Conservation (phyloP, 768 basidiomycete genomes). For the Serpula lacrymans region DNA sequence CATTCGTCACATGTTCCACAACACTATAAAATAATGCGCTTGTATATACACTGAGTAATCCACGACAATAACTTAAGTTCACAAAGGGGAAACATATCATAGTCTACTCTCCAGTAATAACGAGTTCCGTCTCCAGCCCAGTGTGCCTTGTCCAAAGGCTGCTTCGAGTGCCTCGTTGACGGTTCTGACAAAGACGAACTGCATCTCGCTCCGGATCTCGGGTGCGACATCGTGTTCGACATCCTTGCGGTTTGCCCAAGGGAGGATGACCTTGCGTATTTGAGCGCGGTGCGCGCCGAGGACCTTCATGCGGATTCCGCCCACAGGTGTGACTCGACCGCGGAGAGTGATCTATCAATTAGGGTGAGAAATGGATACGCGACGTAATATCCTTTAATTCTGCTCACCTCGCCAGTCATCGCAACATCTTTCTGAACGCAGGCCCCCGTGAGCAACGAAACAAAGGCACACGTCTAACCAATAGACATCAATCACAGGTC, state of each 20-base stretch:
- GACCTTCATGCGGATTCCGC: slow-evolving; percentile 90
- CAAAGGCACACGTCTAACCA: slow-evolving; percentile 72
- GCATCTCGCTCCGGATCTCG: slow-evolving; percentile 70
- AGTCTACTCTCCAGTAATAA: slow-evolving; percentile 53
- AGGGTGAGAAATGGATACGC: neutral
- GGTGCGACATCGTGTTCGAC: slow-evolving; percentile 81
- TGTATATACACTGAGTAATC: too few species aligned
- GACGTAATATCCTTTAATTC: too few species aligned
- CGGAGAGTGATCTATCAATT: slow-evolving; percentile 67
- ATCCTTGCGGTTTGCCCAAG: slow-evolving; percentile 82
- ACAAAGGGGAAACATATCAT: too few species aligned
- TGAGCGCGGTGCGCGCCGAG: slow-evolving; percentile 87
- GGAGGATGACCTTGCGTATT: slow-evolving; percentile 79
- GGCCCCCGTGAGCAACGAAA: slow-evolving; percentile 77
- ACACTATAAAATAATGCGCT: too few species aligned
- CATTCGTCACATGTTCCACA: too few species aligned
- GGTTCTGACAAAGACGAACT: slow-evolving; percentile 78
- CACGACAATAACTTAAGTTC: too few species aligned
- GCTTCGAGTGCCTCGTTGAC: slow-evolving; percentile 80
- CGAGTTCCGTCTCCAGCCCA: slow-evolving; percentile 60
- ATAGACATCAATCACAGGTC: neutral
- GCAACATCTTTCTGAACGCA: slow-evolving; percentile 71
- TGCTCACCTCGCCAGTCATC: slow-evolving; percentile 87
- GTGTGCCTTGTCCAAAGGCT: slow-evolving; percentile 69
- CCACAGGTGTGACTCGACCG: slow-evolving; percentile 78